Conservation (phyloP, 441 rosid species). For the Adansonia rubrostipa region DNA sequence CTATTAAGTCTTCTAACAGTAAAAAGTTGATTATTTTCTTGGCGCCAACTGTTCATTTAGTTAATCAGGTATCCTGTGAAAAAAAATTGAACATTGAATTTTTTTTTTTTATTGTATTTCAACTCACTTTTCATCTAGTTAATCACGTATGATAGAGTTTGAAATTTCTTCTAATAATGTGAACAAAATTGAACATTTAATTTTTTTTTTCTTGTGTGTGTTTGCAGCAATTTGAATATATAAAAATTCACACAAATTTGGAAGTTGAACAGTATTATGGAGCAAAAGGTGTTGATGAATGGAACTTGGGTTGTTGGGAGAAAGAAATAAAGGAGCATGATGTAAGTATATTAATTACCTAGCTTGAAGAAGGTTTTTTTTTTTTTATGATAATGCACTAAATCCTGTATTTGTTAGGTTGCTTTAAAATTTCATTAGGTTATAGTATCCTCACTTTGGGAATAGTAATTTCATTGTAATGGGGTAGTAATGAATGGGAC, state of each 20-base stretch:
- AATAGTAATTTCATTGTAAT: not conserved
- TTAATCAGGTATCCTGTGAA: conserved; percentile 58
- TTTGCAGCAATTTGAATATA: conserved; percentile 73
- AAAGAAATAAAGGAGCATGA: conserved; percentile 65
- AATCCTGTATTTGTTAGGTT: not conserved
- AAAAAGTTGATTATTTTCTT: conserved; percentile 68
- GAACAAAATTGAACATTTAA: not conserved
- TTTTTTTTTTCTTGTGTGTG: not conserved
- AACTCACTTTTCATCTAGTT: no score
- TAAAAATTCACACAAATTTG: conserved; percentile 47
- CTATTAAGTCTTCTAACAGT: conserved; percentile 39
- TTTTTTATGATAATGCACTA: not conserved
- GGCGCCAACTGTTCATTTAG: conserved; percentile 84
- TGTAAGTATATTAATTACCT: conserved; percentile 48
- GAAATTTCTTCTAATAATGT: not conserved
- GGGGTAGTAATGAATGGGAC: conserved; percentile 2
- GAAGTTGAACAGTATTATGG: conserved; percentile 73
- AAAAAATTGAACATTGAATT: no score
- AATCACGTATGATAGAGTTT: not conserved
- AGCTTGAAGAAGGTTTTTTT: not conserved
- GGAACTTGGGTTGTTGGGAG: conserved; percentile 68
- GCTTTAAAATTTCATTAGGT: not conserved
- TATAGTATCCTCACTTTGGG: conserved; percentile 3
- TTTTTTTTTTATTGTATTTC: not conserved
- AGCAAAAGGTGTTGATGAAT: conserved; percentile 75